These are phyloP conservation scores for Phytophthora kernoviae DNA, from an alignment of 352 stramenopile species.

Conservation along the genomic window DNA sequence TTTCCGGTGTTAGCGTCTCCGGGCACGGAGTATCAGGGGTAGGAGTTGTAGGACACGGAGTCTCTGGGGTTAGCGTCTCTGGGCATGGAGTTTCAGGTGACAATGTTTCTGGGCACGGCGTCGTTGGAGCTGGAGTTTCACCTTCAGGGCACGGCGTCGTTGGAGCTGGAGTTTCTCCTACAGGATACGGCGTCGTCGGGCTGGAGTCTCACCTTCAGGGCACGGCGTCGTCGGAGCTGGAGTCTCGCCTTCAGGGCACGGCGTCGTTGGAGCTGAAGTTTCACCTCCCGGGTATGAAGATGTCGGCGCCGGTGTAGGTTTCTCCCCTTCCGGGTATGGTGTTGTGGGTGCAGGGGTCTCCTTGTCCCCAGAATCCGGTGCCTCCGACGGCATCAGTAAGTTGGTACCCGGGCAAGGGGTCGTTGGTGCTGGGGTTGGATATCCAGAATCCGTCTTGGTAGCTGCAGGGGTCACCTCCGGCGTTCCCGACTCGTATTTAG, in stretches of 20 bases:
- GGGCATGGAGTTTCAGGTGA: neutral
- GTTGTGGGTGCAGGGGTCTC: neutral
- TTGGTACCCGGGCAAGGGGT: slow-evolving; percentile 2
- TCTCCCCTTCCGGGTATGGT: neutral
- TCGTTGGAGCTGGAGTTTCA: slow-evolving; percentile 7
- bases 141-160: slow-evolving; percentile 1
- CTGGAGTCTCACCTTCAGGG: neutral
- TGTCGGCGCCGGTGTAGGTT: neutral
- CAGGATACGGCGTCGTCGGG: neutral
- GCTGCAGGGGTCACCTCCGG: slow-evolving; percentile 12
- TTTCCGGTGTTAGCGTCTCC: neutral
- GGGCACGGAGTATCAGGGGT: neutral
- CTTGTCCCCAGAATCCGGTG: neutral
- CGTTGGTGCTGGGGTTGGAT: slow-evolving; percentile 4
- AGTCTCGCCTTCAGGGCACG: neutral
- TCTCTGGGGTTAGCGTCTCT: neutral
- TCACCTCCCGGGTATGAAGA: neutral
- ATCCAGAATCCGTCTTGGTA: slow-evolving; percentile 8
- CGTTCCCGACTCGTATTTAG: slow-evolving; percentile 17
- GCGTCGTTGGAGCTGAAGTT: slow-evolving; percentile 5
- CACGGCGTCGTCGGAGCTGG: slow-evolving; percentile 4
- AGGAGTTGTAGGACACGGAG: neutral
- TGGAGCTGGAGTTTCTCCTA: slow-evolving; percentile 2
- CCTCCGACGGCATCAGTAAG: neutral
- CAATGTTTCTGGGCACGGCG: slow-evolving; percentile 3